Conservation (phyloP, 2,329 filamentous ascomycete genomes). For the Penicillium sp. region DNA sequence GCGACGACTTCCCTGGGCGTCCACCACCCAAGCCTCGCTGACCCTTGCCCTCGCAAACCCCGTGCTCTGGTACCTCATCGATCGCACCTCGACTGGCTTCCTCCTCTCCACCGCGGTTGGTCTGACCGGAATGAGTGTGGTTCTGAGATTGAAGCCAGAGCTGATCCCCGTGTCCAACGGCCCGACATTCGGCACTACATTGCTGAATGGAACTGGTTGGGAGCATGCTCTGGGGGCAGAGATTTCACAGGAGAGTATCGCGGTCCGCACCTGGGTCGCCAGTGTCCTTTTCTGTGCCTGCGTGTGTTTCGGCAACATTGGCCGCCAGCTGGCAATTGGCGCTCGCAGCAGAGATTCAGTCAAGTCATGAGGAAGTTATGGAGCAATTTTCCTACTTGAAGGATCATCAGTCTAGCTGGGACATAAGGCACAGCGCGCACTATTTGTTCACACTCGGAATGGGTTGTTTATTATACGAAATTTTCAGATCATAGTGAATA, state of each 20-base stretch:
- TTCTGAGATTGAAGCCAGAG: constrained; percentile 75
- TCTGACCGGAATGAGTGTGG: constrained; percentile 68
- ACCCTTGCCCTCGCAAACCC: constrained; percentile 91
- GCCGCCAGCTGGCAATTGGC: constrained; percentile 69
- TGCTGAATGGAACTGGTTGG: constrained; percentile 32
- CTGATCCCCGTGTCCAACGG: constrained; percentile 70
- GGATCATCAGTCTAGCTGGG: not conserved
- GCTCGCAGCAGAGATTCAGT: constrained; percentile 24
- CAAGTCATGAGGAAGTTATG: constrained; percentile 19
- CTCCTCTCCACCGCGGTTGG: constrained; percentile 75
- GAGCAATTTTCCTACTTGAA: not conserved
- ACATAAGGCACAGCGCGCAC: not conserved
- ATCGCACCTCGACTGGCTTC: constrained; percentile 83
- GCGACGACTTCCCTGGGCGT: constrained; percentile 91
- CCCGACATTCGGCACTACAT: constrained; percentile 32
- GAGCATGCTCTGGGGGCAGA: constrained; percentile 35
- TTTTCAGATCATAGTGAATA: constrained; percentile 4
- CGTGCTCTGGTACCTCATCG: constrained; percentile 93
- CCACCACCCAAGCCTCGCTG: constrained; percentile 87
- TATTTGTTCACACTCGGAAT: not conserved
- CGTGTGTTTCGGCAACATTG: constrained; percentile 95
- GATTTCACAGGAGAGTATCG: constrained; percentile 55
- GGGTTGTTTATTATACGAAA: not conserved
- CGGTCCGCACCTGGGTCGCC: constrained; percentile 80
- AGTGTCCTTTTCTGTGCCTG: constrained; percentile 94